Conservation (phyloP, 306 rosid genomes). For the Herpetospermum pedunculosum region DNA sequence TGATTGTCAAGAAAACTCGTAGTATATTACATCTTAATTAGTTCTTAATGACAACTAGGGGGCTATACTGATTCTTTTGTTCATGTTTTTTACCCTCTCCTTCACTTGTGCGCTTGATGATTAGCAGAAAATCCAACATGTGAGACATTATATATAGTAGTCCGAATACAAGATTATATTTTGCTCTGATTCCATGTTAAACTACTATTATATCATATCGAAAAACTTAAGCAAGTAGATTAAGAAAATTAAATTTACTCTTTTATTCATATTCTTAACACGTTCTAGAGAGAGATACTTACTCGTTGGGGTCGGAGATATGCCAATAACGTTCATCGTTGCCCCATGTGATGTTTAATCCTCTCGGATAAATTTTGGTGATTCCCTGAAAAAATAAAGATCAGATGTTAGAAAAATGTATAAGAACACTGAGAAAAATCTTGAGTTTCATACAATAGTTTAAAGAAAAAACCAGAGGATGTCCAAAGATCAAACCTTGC, state of each 20-base stretch:
- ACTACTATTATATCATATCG: too few species aligned
- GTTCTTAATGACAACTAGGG: too few species aligned
- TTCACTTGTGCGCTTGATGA: background rate
- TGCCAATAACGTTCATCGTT: conserved; percentile 2
- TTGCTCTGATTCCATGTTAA: background rate
- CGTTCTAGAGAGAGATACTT: background rate
- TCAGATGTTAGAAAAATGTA: background rate
- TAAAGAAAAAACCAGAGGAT: background rate
- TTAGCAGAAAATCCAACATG: too few species aligned
- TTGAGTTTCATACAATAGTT: background rate
- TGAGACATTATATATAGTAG: too few species aligned
- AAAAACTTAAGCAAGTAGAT: background rate
- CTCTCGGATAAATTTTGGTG: background rate
- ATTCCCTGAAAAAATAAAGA: background rate
- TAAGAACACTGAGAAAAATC: background rate
- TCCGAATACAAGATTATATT: background rate
- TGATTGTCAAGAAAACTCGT: background rate
- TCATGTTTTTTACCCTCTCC: too few species aligned
- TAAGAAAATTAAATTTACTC: background rate
- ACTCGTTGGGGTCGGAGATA: background rate
- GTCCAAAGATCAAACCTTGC: background rate
- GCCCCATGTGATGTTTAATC: conserved; percentile 4
- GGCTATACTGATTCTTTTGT: too few species aligned
- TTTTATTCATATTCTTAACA: background rate
- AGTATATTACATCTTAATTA: too few species aligned